Base-by-base conservation (phyloP, 2,329 filamentous ascomycete genomes). In the Penicillium sp. region DNA sequence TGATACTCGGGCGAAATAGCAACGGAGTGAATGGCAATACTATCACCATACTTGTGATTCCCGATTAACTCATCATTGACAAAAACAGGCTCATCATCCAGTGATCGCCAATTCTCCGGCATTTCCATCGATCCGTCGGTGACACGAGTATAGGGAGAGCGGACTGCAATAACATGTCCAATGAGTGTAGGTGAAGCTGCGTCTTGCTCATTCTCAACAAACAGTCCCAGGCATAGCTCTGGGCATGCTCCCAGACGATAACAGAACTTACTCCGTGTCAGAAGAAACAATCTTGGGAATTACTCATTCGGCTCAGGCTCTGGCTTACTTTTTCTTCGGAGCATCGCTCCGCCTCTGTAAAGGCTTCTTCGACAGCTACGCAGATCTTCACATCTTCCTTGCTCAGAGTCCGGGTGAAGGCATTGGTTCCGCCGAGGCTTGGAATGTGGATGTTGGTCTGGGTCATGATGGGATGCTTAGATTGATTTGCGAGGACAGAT, bases 91-190 rank as follows among this genome's bases (percentile, higher is more conserved):
- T 58, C 50, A 13, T 31, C 36, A 31, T 46, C 16, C 23, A 60
- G 31, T 19, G 53, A 50, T 6, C 43, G 48, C 62, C 60, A 64
- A n/a, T 58, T 55, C 25, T 59, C 48, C 2, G 62, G 62, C 60
- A 63, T 61, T 2, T n/a, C 11, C 58, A 63, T 62, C 19, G 62
- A 62, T 21, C 56, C 56, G 13, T 64, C 62, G 7, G 60, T 62
- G 27, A 64, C 40, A 2, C 23, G 16, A 5, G 46, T 29, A 10
- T 34, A 36, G 4, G 56, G 57, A 19, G 50, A 47, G 15, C 60
- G 49, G 19, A 50, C 52, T 7, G 40, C 58, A 45, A 64, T 60
- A 4, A 64, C 54, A 34, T 64, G 62, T 8, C 55, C 62, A 45
- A 64, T 61, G 5, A 61, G 53, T 27, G 36, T 50, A n/a, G 46